Conservation (phyloP, 352 stramenopile genomes). For the Globisporangium radiosum region DNA sequence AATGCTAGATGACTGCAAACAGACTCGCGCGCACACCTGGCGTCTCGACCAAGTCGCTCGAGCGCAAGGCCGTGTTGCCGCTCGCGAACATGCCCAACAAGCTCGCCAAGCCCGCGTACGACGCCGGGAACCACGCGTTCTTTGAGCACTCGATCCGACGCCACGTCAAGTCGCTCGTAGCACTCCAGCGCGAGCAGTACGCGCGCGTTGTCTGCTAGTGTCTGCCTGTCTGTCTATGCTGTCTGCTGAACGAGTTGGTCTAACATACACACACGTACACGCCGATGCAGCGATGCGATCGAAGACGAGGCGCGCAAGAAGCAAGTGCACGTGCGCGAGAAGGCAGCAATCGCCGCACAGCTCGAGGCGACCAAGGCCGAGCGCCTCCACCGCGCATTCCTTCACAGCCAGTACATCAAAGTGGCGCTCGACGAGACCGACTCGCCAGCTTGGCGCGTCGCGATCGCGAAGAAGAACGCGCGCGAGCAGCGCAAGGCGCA, state of each 20-base stretch:
- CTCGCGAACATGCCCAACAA: conserved; percentile 58
- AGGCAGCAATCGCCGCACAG: conserved; percentile 26
- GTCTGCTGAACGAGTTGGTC: too few relatives aligned
- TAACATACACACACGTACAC: background rate
- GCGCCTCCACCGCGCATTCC: conserved; percentile 56
- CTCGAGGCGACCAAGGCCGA: conserved; percentile 61
- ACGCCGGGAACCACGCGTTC: conserved; percentile 44
- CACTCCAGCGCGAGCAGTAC: conserved; percentile 52
- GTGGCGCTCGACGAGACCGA: conserved; percentile 64
- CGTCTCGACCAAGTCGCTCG: conserved; percentile 47
- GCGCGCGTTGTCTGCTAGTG: background rate
- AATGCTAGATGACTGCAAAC: conserved; percentile 30
- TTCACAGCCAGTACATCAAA: conserved; percentile 71
- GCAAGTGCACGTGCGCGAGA: conserved; percentile 19
- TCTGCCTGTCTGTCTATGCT: background rate
- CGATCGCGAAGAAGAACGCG: conserved; percentile 49
- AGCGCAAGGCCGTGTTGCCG: conserved; percentile 36
- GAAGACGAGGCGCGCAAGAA: conserved; percentile 22
- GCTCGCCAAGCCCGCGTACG: conserved; percentile 50
- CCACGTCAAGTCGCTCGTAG: conserved; percentile 41
- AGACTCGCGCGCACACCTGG: conserved; percentile 33
- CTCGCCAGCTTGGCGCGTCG: conserved; percentile 53
- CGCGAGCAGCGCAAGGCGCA: conserved; percentile 43
- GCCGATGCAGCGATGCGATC: conserved; percentile 27
- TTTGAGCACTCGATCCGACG: conserved; percentile 69